Base-by-base conservation (phyloP, 2,329 filamentous ascomycete species). In the Myriosclerotinia curreyana region DNA sequence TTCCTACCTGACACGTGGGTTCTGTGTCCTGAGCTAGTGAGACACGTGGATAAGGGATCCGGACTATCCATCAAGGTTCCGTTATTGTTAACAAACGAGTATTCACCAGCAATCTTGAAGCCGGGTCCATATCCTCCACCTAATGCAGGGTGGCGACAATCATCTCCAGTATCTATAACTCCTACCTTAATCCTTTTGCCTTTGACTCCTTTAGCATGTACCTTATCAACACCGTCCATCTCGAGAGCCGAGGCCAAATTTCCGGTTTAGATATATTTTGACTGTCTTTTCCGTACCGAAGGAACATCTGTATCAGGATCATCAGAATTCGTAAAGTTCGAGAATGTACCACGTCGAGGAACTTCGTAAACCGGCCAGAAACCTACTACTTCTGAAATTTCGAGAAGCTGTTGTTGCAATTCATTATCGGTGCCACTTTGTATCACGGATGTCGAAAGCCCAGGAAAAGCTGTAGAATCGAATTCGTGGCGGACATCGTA, bases 101-200 rank as follows among this genome's bases (percentile, higher is more conserved):
- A 77, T 22, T 86, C 86, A 65, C 80, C 82, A 4, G 79, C 77
- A 22, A 89, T 82, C 49, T 87, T 76, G 68, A 81, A 87, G 15
- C 80, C 83, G 1, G 77, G 70, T 2, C 86, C 86, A 71, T 87
- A 88, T 70, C 86, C 86, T 54, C 84, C 85, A 44, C 86, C 86
- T 0, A 89, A 80, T 36, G 84, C 83, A 1, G 85, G 83, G 69
- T 89, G 86, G 0, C 76, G 79, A 71, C 87, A 88, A 71, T 89
- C 86, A 55, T 86, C 73, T 14, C 77, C 78, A 25, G 73, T 75
- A 60, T 71, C 69, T 31, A 69, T 49, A 38, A 81, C 71, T 6
- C 74, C 79, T 22, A 82, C 74, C 28, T 75, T 76, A 38, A 80
- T 70, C 1, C 80, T 79, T 49, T 78, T 76, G 25, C 81, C 80